A percentile compares a stretch with the other conserved stretches of the same genome.
These are phyloP conservation scores for Dimargaris verticillata DNA, from an alignment of 192 early-diverging fungal genomes.

Conservation along the genomic window DNA sequence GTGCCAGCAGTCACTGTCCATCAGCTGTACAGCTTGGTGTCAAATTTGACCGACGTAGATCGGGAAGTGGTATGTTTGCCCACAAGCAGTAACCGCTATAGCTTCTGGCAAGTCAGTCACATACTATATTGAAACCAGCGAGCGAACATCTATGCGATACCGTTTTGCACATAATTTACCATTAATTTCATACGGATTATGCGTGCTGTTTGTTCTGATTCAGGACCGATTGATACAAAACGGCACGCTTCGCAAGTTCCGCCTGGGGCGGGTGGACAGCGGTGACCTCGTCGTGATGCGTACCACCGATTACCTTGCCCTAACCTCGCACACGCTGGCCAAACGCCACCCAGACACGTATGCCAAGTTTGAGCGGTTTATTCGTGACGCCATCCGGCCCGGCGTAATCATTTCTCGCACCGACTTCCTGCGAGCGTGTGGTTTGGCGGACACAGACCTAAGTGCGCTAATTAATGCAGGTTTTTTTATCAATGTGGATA, in stretches of 20 bases:
- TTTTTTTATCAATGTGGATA: conserved; percentile 2
- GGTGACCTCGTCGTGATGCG: neutral
- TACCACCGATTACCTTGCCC: neutral
- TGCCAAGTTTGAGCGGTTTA: too few species aligned
- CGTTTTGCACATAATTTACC: too few species aligned
- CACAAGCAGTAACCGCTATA: neutral
- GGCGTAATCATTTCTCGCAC: too few species aligned
- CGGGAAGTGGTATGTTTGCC: neutral
- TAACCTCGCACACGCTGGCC: neutral
- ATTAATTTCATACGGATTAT: too few species aligned
- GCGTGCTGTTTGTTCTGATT: too few species aligned
- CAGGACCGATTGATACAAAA: too few species aligned
- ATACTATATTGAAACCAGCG: too few species aligned
- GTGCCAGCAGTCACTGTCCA: neutral
- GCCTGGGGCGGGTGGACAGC: neutral
- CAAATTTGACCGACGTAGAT: neutral
- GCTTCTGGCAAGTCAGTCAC: too few species aligned
- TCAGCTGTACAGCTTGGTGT: neutral
- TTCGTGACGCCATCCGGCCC: too few species aligned
- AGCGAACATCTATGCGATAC: too few species aligned
- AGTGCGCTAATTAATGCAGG: neutral
- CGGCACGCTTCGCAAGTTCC: neutral
- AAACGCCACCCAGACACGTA: too few species aligned
- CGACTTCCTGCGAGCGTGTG: too few species aligned
- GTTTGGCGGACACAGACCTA: neutral